Evolutionary conservation across 768 basidiomycete genomes (phyloP).

Genomic region (Lactifluus volemus): DNA sequence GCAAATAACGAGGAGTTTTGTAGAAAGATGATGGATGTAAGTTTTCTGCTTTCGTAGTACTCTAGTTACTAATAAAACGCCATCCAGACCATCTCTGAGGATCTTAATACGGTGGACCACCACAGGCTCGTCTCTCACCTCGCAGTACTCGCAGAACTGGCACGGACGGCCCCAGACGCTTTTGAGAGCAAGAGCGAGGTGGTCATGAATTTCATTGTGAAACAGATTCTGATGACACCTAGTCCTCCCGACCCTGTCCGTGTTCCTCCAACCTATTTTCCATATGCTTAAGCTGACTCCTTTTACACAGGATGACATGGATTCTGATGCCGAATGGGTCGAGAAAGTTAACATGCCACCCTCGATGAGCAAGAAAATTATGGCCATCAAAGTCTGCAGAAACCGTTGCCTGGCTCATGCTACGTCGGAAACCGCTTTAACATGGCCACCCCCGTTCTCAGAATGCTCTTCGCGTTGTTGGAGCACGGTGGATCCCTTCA

Average conservation of each 20-base stretch:
- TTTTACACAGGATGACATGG: slow-evolving; percentile 46
- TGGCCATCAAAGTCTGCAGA: slow-evolving; percentile 72
- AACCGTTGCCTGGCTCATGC: slow-evolving; percentile 72
- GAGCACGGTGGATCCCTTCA: slow-evolving; percentile 58
- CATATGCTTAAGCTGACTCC: slow-evolving; percentile 4
- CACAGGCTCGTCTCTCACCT: slow-evolving; percentile 56
- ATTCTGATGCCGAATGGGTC: slow-evolving; percentile 65
- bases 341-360: slow-evolving; percentile 53
- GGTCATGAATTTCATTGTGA: slow-evolving; percentile 63
- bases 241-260: slow-evolving; percentile 38
- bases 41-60: slow-evolving; percentile 15
- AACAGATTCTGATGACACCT: slow-evolving; percentile 58
- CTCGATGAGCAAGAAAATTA: slow-evolving; percentile 58
- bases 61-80: neutral
- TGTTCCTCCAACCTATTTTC: slow-evolving; percentile 11
- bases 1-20: slow-evolving; percentile 45
- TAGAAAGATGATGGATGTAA: slow-evolving; percentile 55
- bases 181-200: slow-evolving; percentile 76
- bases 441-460: slow-evolving; percentile 65
- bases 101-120: slow-evolving; percentile 38
- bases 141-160: slow-evolving; percentile 66
- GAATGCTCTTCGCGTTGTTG: slow-evolving; percentile 66
- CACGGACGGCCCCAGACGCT: slow-evolving; percentile 53
- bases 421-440: slow-evolving; percentile 45
- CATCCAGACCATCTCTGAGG: slow-evolving; percentile 48